Conservation (phyloP, 305 asterid genomes). For the Fraxinus sp. region DNA sequence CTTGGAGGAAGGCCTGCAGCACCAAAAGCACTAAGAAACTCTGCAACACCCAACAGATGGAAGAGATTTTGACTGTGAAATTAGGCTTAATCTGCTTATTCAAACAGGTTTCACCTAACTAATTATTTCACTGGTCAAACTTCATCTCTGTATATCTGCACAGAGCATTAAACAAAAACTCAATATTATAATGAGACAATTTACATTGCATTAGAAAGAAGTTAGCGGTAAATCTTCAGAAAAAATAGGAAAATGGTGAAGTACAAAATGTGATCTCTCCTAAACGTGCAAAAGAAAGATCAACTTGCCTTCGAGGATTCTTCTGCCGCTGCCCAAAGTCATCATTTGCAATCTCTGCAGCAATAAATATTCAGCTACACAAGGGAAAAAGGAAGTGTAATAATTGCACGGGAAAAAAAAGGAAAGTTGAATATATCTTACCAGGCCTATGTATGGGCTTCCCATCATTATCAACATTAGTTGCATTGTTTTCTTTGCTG, state of each 20-base stretch:
- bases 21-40: slow-evolving; percentile 53
- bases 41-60: slow-evolving; percentile 57
- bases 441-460: slow-evolving; percentile 77
- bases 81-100: slow-evolving; percentile 48
- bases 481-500: slow-evolving; percentile 69
- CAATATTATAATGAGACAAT: not conserved
- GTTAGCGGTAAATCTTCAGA: not conserved
- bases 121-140: slow-evolving; percentile 71
- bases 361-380: not conserved
- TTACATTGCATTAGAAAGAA: not conserved
- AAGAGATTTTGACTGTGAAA: slow-evolving; percentile 35
- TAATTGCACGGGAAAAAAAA: not conserved
- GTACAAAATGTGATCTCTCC: not conserved
- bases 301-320: slow-evolving; percentile 80
- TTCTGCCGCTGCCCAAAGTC: slow-evolving; percentile 85
- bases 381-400: not conserved
- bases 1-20: slow-evolving; percentile 64
- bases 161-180: slow-evolving; percentile 4
- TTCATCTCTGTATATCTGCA: slow-evolving; percentile 97
- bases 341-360: slow-evolving; percentile 59
- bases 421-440: slow-evolving; percentile 26
- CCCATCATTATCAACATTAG: slow-evolving; percentile 54
- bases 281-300: slow-evolving; percentile 4
- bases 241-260: not conserved
- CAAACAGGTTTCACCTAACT: slow-evolving; percentile 37